Evolutionary conservation across 345 rosid species (phyloP), one percentile per base, ranked within the genome.

Genomic region (Gynandropsis gynandra): DNA sequence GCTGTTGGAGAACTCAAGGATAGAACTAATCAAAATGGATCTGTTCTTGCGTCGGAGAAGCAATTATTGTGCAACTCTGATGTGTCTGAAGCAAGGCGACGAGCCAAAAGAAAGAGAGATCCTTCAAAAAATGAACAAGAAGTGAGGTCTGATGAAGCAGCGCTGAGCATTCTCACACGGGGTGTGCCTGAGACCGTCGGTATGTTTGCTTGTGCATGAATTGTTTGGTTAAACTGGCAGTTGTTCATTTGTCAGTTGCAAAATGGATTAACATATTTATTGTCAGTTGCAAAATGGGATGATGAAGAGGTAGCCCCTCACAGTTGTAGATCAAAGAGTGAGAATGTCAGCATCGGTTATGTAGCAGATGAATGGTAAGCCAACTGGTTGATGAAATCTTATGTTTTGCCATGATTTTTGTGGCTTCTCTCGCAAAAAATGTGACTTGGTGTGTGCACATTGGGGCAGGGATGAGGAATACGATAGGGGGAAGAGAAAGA

Each of bases 401-500:
- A n/a, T n/a, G 11, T 7, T 36, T 10, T 9, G 11, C 40, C 13
- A 36, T 36, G 40, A 8, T 32, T 47, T 16, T 16, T 50, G 27
- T 50, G 24, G 16, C 15, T 34, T 10, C n/a, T n/a, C n/a, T n/a
- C n/a, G n/a, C n/a, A n/a, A n/a, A n/a, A n/a, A n/a, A n/a, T n/a
- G n/a, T 48, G 34, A 10, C 10, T 47, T 47, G 20, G 34, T 20
- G 4, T 24, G 29, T 2, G 10, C 40, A 9, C 4, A n/a, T 41
- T 53, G 56, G 52, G 29, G 34, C 68, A 92, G 98, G 95, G 98
- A 92, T 53, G 95, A 83, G 60, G 95, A 87, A 61, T 92, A 92
- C 58, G 98, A 92, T 56, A 74, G 68, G n/a, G 98, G 98, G 12
- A 92, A 71, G 80, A 77, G 84, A 67, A 92, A 82, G 82, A 92